These are phyloP conservation scores for Mesembryanthemum crystallinum DNA, from an alignment of 148 eudicot genomes.

Conservation along the genomic window DNA sequence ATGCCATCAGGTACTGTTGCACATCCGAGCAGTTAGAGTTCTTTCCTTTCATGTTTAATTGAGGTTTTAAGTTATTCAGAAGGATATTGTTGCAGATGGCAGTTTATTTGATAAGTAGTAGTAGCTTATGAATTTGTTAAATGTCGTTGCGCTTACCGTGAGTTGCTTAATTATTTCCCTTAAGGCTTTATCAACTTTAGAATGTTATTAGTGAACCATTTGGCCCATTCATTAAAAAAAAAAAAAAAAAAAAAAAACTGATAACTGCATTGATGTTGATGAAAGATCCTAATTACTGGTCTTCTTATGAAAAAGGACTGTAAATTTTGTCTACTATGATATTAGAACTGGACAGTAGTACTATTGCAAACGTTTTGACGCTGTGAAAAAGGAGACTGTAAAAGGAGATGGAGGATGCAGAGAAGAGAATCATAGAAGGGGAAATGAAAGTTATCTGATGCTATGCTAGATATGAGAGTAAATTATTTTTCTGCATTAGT, in stretches of 20 bases:
- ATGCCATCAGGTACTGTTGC: slow-evolving; percentile 72
- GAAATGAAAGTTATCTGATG: slow-evolving; percentile 4
- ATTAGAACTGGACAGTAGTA: not conserved
- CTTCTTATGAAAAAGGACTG: not conserved
- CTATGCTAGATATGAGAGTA: not conserved
- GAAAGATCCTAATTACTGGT: not conserved
- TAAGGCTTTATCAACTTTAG: not conserved
- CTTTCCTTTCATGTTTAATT: not conserved
- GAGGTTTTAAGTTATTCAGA: not conserved
- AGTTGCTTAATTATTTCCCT: not conserved
- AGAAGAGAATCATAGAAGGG: not conserved
- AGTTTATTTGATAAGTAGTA: not conserved
- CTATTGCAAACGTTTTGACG: not conserved
- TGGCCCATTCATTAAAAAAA: not conserved
- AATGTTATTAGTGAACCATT: not conserved
- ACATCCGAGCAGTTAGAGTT: not conserved
- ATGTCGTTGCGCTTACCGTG: not conserved
- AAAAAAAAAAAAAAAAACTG: not conserved
- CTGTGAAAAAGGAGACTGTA: too few species aligned
- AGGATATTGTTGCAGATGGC: not conserved
- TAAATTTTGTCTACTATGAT: not conserved
- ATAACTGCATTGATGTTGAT: not conserved
- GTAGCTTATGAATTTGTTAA: not conserved
- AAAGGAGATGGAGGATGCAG: not conserved
- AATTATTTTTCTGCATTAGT: not conserved